Base-by-base conservation (phyloP, 768 basidiomycete genomes). In the Lactifluus hygrophoroides region DNA sequence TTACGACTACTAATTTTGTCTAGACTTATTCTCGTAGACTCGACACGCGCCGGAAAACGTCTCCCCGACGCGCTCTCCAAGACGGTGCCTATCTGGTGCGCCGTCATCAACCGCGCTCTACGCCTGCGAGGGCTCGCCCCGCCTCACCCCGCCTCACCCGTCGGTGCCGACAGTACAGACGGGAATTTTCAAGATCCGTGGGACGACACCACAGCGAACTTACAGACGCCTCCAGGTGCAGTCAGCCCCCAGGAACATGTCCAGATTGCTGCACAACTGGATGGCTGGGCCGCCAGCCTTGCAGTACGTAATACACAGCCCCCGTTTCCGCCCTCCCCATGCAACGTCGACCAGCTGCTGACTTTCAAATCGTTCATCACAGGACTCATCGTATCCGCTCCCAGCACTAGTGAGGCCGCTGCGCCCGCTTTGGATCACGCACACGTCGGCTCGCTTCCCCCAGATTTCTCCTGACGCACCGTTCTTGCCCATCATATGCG, bases 61-160 rank as follows among this genome's bases (percentile, higher is more conserved):
- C 85, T 95, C 48, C 95, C 95, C 1, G 95, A 98, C 63, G 92
- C 94, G 0, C 76, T 97, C 2, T 89, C 89, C 2, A 98, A 61
- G 68, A 95, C 94, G 0, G 78, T 97, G 1, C 94, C 94, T 0
- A 88, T 94, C 51, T 98, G 95, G 95, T 95, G 94, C 68, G 76
- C 89, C 9, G 89, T 93, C 5, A 75, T 95, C 61, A 97, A 95
- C 67, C 76, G 82, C 51, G 85, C 81, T 28, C 69, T 81, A 34
- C 61, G 68, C 10, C 67, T 72, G 47, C 73, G 30, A 16, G 9
- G 5, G 9, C 19, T 38, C 50, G 16, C 47, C 23, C 5, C 23
- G 23, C 44, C 44, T 27, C 44, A 27, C 19, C 2, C 28, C 47
- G 47, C 34, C 47, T 32, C 10, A 3, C 9, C 47, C 5, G 47